phyloP scores from a whole-genome alignment of 257 asterid genomes.

The Solanum rostratum region DNA sequence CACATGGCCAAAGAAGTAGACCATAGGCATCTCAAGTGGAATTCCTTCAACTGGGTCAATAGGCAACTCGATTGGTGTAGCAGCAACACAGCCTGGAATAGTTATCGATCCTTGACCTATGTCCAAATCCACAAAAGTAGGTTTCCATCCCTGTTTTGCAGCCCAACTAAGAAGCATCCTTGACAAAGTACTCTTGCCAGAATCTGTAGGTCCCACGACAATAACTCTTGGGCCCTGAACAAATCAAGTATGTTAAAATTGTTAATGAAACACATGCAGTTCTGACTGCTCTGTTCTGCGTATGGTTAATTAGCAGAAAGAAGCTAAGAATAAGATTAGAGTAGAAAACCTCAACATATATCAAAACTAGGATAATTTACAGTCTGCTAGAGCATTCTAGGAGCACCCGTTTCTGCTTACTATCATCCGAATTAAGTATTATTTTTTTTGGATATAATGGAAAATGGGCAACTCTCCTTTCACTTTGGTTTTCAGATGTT shows the following conservation, averaged over 20 bases:
- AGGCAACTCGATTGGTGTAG: constrained; percentile 89
- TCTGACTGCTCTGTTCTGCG: neutral
- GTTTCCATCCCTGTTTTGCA: constrained; percentile 98
- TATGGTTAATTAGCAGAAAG: neutral
- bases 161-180: constrained; percentile 99
- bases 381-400: neutral
- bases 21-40: constrained; percentile 97
- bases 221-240: constrained; percentile 93
- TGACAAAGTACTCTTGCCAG: constrained; percentile 93
- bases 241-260: neutral
- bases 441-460: neutral
- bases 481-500: too few relatives aligned
- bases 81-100: constrained; percentile 91
- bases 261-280: neutral
- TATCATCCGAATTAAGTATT: neutral
- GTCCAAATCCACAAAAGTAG: constrained; percentile 97
- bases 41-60: constrained; percentile 97
- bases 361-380: neutral
- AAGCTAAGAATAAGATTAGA: neutral
- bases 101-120: constrained; percentile 97
- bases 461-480: too few relatives aligned
- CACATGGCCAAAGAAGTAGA: constrained; percentile 83
- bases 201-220: constrained; percentile 96
- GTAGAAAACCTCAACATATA: neutral
- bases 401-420: neutral